These are phyloP conservation scores for Talaromyces verruculosus DNA, from an alignment of 2,329 filamentous ascomycete genomes.

Conservation along the genomic window DNA sequence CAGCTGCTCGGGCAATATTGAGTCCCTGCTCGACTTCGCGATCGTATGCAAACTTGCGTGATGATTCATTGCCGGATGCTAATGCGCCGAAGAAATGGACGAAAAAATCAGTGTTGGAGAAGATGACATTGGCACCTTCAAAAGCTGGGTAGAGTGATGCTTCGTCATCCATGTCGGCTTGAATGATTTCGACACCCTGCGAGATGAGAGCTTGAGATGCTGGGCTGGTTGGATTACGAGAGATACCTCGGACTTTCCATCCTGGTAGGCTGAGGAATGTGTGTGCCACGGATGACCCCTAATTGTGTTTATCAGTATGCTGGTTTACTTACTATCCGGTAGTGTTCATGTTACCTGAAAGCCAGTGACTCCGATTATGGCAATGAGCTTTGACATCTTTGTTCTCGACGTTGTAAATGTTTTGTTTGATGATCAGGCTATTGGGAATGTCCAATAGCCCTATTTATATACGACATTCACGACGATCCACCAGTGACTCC, in stretches of 20 bases:
- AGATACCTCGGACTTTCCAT: conserved; percentile 54
- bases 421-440: not conserved
- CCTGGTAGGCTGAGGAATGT: conserved; percentile 11
- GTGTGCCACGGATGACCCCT: conserved; percentile 10
- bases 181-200: conserved; percentile 53
- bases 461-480: not conserved
- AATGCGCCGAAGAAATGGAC: not conserved
- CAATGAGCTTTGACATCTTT: not conserved
- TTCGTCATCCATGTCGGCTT: conserved; percentile 54
- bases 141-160: conserved; percentile 48
- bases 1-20: conserved; percentile 56
- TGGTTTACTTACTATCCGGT: too few species aligned
- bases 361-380: not conserved
- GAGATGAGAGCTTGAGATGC: conserved; percentile 40
- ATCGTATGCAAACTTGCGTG: not conserved
- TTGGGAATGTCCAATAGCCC: not conserved
- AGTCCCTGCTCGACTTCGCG: conserved; percentile 35
- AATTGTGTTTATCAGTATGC: not conserved
- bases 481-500: not conserved
- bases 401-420: not conserved
- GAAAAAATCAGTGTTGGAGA: conserved; percentile 56
- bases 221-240: conserved; percentile 50
- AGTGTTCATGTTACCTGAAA: not conserved
- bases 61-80: not conserved
- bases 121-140: conserved; percentile 50